Base-by-base conservation (phyloP, 352 stramenopile species). In the Phytopythium helicoides region DNA sequence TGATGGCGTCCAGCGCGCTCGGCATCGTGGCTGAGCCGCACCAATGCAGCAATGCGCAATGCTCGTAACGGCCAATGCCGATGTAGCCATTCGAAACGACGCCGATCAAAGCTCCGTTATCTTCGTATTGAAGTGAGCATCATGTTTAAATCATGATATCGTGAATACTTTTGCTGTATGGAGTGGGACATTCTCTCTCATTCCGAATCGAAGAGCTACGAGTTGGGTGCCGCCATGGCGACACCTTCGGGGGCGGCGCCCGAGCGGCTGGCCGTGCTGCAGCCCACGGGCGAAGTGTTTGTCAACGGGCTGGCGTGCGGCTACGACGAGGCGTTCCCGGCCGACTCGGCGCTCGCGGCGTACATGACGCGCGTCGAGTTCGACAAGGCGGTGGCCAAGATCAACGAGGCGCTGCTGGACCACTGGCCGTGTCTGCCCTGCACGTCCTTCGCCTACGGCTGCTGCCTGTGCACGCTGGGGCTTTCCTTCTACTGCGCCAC, bases 381-480 rank as follows among this genome's bases (percentile, higher is more conserved):
- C 56, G 52, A 68, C 22, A 59, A 68, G 41, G 81, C 70, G 21
- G 57, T 92, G 36, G 62, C 52, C 38, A 86, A 81, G 54, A 82
- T 94, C 59, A 94, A 94, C 58, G 79, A 92, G 58, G 85, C 85
- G 31, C 64, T 94, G 21, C 41, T 77, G 50, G 85, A 94, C 60
- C 80, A 92, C 57, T 94, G 85, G 85, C 85, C 85, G 14, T 94
- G 85, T 60, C 38, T 94, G 52, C 85, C 85, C 6, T 90, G 76
- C 66, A 87, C 79, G 52, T 71, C 81, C 7, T 89, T 92, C 31
- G 80, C 71, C 14, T 92, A 91, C 60, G 80, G 80, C 26, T 94
- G 85, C 64, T 94, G 85, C 58, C 44, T 92, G 22, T 94, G 85
- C 63, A 92, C 85, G 26, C 57, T 89, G 16, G 85, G 85, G 0